Evolutionary conservation across 2,329 filamentous ascomycete species (phyloP), one percentile per base, ranked within the genome.

Genomic region (Ophiostoma tasmaniense): DNA sequence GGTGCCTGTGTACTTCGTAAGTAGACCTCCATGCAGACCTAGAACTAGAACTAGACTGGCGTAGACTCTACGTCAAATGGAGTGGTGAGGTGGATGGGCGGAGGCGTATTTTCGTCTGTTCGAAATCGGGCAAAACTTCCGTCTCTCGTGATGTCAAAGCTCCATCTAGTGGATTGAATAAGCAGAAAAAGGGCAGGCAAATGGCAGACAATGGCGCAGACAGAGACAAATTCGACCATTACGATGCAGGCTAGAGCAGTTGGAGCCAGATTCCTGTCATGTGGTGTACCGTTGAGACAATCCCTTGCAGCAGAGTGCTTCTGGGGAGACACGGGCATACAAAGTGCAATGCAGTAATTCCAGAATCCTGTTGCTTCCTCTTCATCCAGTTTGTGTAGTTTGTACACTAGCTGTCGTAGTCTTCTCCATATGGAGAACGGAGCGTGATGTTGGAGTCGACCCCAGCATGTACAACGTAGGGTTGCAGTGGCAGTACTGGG

Each of bases 81-180:
- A 61, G 25, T 61, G 55, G 50, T 30, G 4, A 20, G 55, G 55
- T 64, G 50, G 22, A 55, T 55, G 50, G 50, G 50, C 50, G 22
- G 50, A 55, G 50, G 50, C 50, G 50, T 55, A 55, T 55, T 55
- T 55, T 22, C 33, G 33, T 64, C 14, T 20, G 14, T 37, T 33
- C 30, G 61, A 64, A 64, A 64, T 35, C 28, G 61, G 61, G 61
- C 61, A 64, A 64, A 64, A 64, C 61, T 35, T 64, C 61, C 61
- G 61, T 64, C 33, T 35, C 61, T 64, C 61, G 61, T 64, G 59
- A 62, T 62, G 59, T 62, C 28, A 33, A 35, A n/a, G 61, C 61
- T 64, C 61, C 61, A 37, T 64, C 28, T 11, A 22, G 61, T 64
- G 61, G 61, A 64, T 35, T 64, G 61, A 33, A 22, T 30, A 64